phyloP scores from a whole-genome alignment of 2,329 filamentous ascomycete genomes.

The Xylariales sp. region DNA sequence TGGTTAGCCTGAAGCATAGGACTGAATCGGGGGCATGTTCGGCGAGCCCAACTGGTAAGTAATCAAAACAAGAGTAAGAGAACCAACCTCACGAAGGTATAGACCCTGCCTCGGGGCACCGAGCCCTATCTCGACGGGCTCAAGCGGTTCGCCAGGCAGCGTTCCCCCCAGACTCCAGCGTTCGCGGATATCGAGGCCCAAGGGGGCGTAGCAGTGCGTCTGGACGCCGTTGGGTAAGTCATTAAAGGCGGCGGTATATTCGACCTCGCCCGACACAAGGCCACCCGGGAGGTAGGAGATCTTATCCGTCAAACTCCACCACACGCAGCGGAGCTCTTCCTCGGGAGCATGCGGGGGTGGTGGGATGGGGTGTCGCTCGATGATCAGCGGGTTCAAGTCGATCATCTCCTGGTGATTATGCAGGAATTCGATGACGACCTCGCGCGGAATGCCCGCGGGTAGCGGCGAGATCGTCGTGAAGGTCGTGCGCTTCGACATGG shows the following conservation, averaged over 20 bases:
- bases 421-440: conserved; percentile 78
- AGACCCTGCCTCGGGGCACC: conserved; percentile 75
- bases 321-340: conserved; percentile 78
- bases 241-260: conserved; percentile 84
- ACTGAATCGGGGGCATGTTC: neutral
- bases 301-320: conserved; percentile 84
- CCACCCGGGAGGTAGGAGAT: conserved; percentile 60
- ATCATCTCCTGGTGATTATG: conserved; percentile 87
- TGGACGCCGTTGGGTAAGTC: conserved; percentile 78
- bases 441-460: conserved; percentile 73
- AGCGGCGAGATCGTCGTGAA: conserved; percentile 86
- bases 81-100: conserved; percentile 75
- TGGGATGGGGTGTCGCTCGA: conserved; percentile 74
- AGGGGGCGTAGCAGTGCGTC: conserved; percentile 85
- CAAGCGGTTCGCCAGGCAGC: conserved; percentile 74
- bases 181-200: conserved; percentile 81
- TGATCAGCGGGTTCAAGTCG: conserved; percentile 85
- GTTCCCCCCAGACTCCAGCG: conserved; percentile 82
- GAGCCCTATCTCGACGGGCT: conserved; percentile 74
- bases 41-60: neutral
- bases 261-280: conserved; percentile 63
- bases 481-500: conserved; percentile 75
- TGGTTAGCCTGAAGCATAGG: conserved; percentile 10
- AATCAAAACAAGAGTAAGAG: neutral
- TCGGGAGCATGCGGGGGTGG: conserved; percentile 73